phyloP scores from a whole-genome alignment of 2,329 filamentous ascomycete species.

The Geosmithia flava region DNA sequence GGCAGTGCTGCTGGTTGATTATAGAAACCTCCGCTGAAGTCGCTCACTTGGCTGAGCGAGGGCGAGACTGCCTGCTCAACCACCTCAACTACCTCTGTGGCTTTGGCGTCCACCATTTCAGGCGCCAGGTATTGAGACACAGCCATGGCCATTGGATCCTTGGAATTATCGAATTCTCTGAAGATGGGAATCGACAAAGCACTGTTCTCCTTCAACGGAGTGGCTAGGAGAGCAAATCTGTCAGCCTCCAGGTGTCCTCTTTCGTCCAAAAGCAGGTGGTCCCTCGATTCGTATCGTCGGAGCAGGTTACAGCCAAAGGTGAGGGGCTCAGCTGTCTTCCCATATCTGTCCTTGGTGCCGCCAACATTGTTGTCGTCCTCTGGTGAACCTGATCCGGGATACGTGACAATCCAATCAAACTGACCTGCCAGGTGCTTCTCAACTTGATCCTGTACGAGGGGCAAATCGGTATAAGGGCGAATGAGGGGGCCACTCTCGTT shows the following conservation, averaged over 20 bases:
- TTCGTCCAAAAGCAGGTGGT: background rate
- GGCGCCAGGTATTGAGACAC: background rate
- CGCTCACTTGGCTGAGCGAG: slow-evolving; percentile 15
- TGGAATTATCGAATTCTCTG: background rate
- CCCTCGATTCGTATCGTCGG: slow-evolving; percentile 8
- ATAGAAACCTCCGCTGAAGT: slow-evolving; percentile 17
- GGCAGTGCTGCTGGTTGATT: slow-evolving; percentile 6
- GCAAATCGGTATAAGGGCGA: slow-evolving; percentile 9
- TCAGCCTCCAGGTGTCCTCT: slow-evolving; percentile 12
- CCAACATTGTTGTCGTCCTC: slow-evolving; percentile 2
- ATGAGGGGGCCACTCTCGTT: slow-evolving; percentile 10
- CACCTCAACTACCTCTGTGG: slow-evolving; percentile 14
- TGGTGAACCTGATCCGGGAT: slow-evolving; percentile 16
- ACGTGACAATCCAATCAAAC: slow-evolving; percentile 36
- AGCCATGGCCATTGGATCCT: background rate
- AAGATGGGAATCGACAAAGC: background rate
- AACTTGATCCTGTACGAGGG: slow-evolving; percentile 18
- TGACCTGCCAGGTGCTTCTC: slow-evolving; percentile 32
- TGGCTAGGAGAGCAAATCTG: slow-evolving; percentile 34
- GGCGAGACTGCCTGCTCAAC: slow-evolving; percentile 20
- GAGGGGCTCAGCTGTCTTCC: slow-evolving; percentile 7
- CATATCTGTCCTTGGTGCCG: background rate
- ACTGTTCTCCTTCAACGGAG: slow-evolving; percentile 16
- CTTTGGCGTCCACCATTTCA: slow-evolving; percentile 11
- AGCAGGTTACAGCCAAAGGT: slow-evolving; percentile 42